These are phyloP conservation scores for Tricholoma terreum DNA, from an alignment of 768 basidiomycete genomes.

Conservation along the genomic window DNA sequence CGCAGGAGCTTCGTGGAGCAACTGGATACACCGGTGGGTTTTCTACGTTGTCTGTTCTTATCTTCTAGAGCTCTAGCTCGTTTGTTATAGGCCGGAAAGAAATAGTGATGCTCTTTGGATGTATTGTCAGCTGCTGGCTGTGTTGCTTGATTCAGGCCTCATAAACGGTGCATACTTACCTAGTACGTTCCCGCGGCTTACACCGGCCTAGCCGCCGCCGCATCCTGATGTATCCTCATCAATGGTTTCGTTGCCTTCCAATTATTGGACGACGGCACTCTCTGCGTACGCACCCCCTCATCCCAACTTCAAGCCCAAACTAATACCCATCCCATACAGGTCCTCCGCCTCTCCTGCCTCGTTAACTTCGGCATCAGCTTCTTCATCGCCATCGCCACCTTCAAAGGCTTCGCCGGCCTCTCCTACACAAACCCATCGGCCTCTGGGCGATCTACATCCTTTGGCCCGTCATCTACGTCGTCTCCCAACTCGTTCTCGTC, in stretches of 20 bases:
- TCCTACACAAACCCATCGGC: constrained; percentile 66
- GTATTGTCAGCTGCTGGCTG: constrained; percentile 85
- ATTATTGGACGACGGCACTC: constrained; percentile 97
- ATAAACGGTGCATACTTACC: constrained; percentile 86
- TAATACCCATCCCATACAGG: constrained; percentile 20
- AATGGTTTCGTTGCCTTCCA: constrained; percentile 99
- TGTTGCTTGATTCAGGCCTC: constrained; percentile 94
- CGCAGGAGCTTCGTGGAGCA: constrained; percentile 79
- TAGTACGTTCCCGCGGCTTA: constrained; percentile 79
- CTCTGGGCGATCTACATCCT: constrained; percentile 89
- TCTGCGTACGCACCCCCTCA: constrained; percentile 65
- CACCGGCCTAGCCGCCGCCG: constrained; percentile 87
- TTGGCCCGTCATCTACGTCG: too few relatives aligned
- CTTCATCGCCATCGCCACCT: too few relatives aligned
- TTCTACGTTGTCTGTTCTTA: too few relatives aligned
- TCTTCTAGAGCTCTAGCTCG: too few relatives aligned
- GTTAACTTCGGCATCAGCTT: too few relatives aligned
- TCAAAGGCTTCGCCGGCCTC: constrained; percentile 82
- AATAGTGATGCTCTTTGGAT: constrained; percentile 96
- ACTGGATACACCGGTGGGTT: too few relatives aligned
- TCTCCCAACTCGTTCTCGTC: too few relatives aligned
- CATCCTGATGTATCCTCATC: constrained; percentile 88
- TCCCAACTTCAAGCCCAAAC: constrained; percentile 26
- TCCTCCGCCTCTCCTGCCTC: too few relatives aligned
- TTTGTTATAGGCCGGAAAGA: constrained; percentile 91